phyloP scores from a whole-genome alignment of 805 yeast genomes.

The Metschnikowia peoriensis region DNA sequence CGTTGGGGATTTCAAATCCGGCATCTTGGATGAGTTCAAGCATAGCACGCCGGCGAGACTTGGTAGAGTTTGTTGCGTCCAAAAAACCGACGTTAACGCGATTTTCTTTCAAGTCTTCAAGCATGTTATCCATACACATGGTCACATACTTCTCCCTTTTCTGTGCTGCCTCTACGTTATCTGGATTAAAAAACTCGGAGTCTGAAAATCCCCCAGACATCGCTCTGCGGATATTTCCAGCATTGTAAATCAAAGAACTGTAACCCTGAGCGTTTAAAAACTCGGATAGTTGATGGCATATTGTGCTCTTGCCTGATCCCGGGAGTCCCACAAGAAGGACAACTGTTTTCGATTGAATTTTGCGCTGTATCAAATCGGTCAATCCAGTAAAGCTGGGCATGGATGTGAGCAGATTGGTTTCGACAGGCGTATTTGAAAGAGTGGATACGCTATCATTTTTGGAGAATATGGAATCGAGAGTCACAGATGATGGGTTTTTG shows the following conservation, averaged over 20 bases:
- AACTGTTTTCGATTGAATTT: slow-evolving; percentile 20
- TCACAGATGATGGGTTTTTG: slow-evolving; percentile 22
- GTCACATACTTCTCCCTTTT: slow-evolving; percentile 38
- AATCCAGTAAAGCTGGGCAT: slow-evolving; percentile 14
- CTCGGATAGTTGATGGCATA: slow-evolving; percentile 32
- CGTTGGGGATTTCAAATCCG: slow-evolving; percentile 28
- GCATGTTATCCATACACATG: slow-evolving; percentile 30
- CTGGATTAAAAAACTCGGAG: slow-evolving; percentile 40
- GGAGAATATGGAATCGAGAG: slow-evolving; percentile 31
- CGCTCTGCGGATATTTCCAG: slow-evolving; percentile 50
- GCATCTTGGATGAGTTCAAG: slow-evolving; percentile 23
- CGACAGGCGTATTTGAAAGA: slow-evolving; percentile 20
- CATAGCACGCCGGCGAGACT: slow-evolving; percentile 32
- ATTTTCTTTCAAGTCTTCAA: slow-evolving; percentile 28
- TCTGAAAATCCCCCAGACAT: slow-evolving; percentile 24
- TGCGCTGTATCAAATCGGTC: slow-evolving; percentile 13
- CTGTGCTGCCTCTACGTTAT: slow-evolving; percentile 26
- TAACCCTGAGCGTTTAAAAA: slow-evolving; percentile 13
- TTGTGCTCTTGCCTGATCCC: slow-evolving; percentile 41
- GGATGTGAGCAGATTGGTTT: slow-evolving; percentile 11
- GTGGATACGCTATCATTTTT: slow-evolving; percentile 15
- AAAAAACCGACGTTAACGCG: slow-evolving; percentile 36
- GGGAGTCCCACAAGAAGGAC: slow-evolving; percentile 42
- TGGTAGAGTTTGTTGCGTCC: slow-evolving; percentile 45
- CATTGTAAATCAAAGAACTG: slow-evolving; percentile 36